Evolutionary conservation across 129 eudicot genomes (phyloP), one percentile per base, ranked within the genome.

Genomic region (Ambrosia trifida): DNA sequence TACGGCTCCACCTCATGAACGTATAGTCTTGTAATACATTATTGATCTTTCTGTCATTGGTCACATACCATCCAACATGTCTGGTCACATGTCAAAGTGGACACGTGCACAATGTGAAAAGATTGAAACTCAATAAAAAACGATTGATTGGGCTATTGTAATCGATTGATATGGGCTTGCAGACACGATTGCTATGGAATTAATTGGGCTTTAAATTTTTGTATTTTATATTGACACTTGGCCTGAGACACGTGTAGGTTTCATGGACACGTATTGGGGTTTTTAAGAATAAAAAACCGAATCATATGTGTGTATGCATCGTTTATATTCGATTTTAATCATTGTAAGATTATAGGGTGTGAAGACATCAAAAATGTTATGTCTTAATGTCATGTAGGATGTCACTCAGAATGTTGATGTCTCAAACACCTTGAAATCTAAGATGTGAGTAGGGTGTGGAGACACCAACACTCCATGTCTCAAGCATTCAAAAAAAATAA

Each of bases 151-250:
- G 68, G 68, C 67, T 38, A 20, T 14, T 31, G 4, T 5, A 30
- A 45, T 17, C 54, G 36, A 54, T 12, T 6, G 36, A 38, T 71
- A 71, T 71, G 76, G 76, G 68, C 76, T 71, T 28, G 8, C 14
- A 40, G 67, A 71, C 76, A 71, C 66, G 67, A 71, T 41, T 41
- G 66, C 67, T 57, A 9, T 17, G 13, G 30, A 56, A 71, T 71
- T 71, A 71, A 71, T 61, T 67, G 67, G 76, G 45, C 68, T 10
- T 43, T 71, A 41, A 70, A 36, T 63, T 67, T 28, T 14, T 13
- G 71, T 12, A 47, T 59, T 31, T 4, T 13, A 1, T 58, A 30
- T 58, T 3, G 64, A 58, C 60, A 53, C 60, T 59, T 59, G 64
- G 40, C 16, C 20, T 59, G 41, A 4, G 18, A 59, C 38, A 59